Base-by-base conservation (phyloP, 1,284 basidiomycete species). In the Malassezia japonica region DNA sequence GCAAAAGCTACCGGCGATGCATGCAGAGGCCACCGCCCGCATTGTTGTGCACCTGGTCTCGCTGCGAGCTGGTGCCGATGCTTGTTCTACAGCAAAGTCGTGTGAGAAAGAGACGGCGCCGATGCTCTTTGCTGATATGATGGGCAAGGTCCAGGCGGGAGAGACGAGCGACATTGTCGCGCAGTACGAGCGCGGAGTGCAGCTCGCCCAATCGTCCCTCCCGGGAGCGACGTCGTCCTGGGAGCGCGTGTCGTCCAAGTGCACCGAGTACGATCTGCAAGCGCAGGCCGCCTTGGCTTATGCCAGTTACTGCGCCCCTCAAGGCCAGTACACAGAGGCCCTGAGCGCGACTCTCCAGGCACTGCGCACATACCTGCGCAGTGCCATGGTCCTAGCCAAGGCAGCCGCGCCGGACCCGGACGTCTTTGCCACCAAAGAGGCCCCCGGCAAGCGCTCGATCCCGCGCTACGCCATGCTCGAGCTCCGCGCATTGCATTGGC, bases 401-500 rank as follows among this genome's bases (percentile, higher is more conserved):
- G 25, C 31, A 20, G 35, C 45, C 20, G 31, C 39, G 25, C n/a
- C 35, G 10, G 31, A 24, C 27, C 29, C 21, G 16, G 46, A 37
- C 37, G 39, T 43, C 32, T 43, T 45, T 32, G 40, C 16, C 21
- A n/a, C n/a, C 10, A 6, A 34, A 6, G 32, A 31, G 23, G 2
- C 39, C n/a, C 18, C 18, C 32, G 12, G 23, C 15, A 1, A n/a
- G 23, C 12, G 37, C 33, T n/a, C 16, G 33, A 18, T 23, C 24
- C 34, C 32, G 24, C 43, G 27, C 16, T 13, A n/a, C 15, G n/a
- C 43, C 1, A 7, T 34, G 13, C 39, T 21, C 2, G 31, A 31
- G n/a, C 28, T 53, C 3, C 42, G 39, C 7, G 25, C 16, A 6
- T 21, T 53, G 28, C 50, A 48, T 8, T 40, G 36, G 41, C 46